Conservation (phyloP, 208 protist genomes). For the Paratrypanosoma confusum region DNA sequence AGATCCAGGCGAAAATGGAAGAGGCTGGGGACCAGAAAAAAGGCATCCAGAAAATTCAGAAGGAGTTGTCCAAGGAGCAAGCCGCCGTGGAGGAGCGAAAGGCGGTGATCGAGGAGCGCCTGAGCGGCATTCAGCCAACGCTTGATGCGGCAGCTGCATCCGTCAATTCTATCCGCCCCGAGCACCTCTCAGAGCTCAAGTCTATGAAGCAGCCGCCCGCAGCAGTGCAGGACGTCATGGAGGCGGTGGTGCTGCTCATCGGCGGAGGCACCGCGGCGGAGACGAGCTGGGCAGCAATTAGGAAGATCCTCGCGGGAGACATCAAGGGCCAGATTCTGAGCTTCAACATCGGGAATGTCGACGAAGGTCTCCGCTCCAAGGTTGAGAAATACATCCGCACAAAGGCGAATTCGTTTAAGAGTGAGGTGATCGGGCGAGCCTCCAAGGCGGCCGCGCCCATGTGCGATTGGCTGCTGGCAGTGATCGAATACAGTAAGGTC, state of each 20-base stretch:
- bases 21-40: conserved; percentile 86
- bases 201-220: conserved; percentile 93
- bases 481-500: conserved; percentile 94
- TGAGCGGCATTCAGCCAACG: conserved; percentile 91
- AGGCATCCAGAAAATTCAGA: conserved; percentile 90
- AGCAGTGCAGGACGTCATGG: conserved; percentile 93
- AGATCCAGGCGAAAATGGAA: conserved; percentile 95
- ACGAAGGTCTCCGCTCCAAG: conserved; percentile 33
- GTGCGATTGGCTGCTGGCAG: conserved; percentile 95
- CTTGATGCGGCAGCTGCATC: conserved; percentile 89
- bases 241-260: conserved; percentile 93
- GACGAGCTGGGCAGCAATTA: conserved; percentile 91
- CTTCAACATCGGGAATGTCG: conserved; percentile 90
- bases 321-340: conserved; percentile 94
- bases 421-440: conserved; percentile 85
- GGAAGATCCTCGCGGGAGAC: conserved; percentile 87
- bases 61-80: conserved; percentile 89
- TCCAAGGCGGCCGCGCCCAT: conserved; percentile 93
- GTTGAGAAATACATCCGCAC: conserved; percentile 83
- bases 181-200: conserved; percentile 94
- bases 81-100: conserved; percentile 77
- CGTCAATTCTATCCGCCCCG: conserved; percentile 89
- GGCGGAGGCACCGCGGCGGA: conserved; percentile 63
- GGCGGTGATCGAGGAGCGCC: conserved; percentile 86
- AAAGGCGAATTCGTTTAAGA: conserved; percentile 89